phyloP scores from a whole-genome alignment of 176 grass and related monocot genomes.

The Phragmites australis region DNA sequence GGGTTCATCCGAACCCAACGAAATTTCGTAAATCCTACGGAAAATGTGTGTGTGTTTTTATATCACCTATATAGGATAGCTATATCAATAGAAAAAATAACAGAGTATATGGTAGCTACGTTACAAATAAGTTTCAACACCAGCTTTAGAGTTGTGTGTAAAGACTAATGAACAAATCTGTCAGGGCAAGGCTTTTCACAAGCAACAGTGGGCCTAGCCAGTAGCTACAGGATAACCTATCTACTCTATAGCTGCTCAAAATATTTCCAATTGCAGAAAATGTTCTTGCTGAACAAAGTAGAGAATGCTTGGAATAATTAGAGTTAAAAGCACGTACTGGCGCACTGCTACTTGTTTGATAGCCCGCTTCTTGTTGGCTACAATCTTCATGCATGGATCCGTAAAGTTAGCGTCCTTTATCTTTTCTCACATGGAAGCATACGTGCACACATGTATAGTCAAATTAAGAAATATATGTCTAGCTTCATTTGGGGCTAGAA shows the following conservation, averaged over 20 bases:
- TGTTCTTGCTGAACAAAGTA: slow-evolving; percentile 9
- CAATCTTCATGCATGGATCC: slow-evolving; percentile 1
- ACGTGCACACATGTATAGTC: slow-evolving; percentile 19
- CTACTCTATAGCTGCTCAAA: background rate
- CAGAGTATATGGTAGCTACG: too few relatives aligned
- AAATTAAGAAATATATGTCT: slow-evolving; percentile 10
- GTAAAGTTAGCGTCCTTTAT: slow-evolving; percentile 1
- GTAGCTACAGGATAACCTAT: slow-evolving; percentile 11
- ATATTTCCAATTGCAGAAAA: background rate
- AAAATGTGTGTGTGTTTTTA: too few relatives aligned
- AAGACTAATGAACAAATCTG: slow-evolving; percentile 6
- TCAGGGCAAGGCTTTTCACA: background rate
- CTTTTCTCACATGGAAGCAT: slow-evolving; percentile 28
- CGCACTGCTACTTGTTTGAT: background rate
- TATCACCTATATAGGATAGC: too few relatives aligned
- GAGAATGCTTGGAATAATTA: background rate
- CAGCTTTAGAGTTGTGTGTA: background rate
- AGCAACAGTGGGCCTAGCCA: background rate
- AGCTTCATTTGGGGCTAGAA: background rate
- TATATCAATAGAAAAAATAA: too few relatives aligned
- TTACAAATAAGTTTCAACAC: too few relatives aligned
- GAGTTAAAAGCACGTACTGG: background rate
- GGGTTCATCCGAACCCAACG: too few relatives aligned
- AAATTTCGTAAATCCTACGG: too few relatives aligned
- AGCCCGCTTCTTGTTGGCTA: background rate